Base-by-base conservation (phyloP, 2,329 filamentous ascomycete genomes). In the Herpotrichia juniperi region DNA sequence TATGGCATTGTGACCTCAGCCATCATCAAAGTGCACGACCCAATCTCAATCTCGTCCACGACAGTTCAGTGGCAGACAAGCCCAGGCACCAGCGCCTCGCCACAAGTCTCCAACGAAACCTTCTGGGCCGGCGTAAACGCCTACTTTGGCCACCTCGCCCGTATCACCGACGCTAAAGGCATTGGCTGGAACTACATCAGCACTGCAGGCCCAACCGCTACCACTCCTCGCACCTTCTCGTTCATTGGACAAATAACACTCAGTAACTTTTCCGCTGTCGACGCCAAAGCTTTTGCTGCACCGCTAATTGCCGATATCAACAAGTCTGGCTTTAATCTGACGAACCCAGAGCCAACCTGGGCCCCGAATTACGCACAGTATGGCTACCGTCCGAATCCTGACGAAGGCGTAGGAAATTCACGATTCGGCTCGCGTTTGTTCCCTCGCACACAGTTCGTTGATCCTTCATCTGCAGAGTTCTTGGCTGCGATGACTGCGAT, bases 391-490 rank as follows among this genome's bases (percentile, higher is more conserved):
- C 57, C 54, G 11, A 51, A 58, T 6, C 58, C 61, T 11, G 61
- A 48, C 22, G 63, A 58, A 24, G 49, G 52, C 12, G 62, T 56
- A 5, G 47, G 42, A 12, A 61, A 56, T 45, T 32, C 54, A 3
- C 64, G 64, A 26, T 64, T 68, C 34, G 63, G 51, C 19, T 68
- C 64, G 2, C 62, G 64, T 10, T 66, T 76, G 1, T 61, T 76
- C 2, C 74, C 72, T 1, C 57, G 64, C 19, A 44, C 54, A 11
- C 62, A 56, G n/a, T 62, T 76, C 6, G 52, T 51, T 40, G 49
- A 68, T 30, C 37, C 57, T 4, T 49, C 47, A 16, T 63, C 59
- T 2, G 16, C 35, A 6, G 44, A 46, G 2, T 68, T 66, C 45
- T 40, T 51, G 9, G 42, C 40, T 1, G 61, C 56, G 1, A 69